Base-by-base conservation (phyloP, 345 rosid genomes). In the Pistacia integerrima region DNA sequence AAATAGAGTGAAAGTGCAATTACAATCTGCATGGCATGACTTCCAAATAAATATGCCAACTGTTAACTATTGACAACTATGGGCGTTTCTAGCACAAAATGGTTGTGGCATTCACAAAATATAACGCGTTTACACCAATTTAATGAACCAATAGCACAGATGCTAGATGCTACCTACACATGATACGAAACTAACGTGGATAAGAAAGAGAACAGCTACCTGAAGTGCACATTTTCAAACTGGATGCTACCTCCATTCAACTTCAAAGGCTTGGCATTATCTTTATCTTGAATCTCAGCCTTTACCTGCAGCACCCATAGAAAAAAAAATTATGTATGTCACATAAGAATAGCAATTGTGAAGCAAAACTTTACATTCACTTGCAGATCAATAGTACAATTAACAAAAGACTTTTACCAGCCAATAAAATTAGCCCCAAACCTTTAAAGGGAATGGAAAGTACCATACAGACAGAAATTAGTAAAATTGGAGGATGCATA, bases 181-280 rank as follows among this genome's bases (percentile, higher is more conserved):
- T 36, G 64, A 66, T 73, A 74, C 60, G 70, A 74, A 38, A 64
- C 10, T 58, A 69, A 35, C 33, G 66, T 60, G 65, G 66, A 77
- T 38, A 62, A 65, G 36, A 64, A 56, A 25, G 49, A 63, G 46
- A 83, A 61, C 14, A 56, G 77, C 48, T 78, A 96, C 99, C 99
- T 87, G 87, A 97, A 97, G 86, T 91, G 89, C 63, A 97, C 97
- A 69, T 89, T 87, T 38, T 92, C 90, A 83, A 97, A 97, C 79
- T 85, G 83, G 80, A 97, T 92, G 86, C 79, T 85, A 44, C 99
- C 98, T 36, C 98, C 97, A 70, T 88, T 79, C 78, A 97, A 83
- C 57, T 77, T 81, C 74, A 94, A 87, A 77, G 97, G 92, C 79
- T 84, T 84, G 67, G 97, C 94, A 49, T 82, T 85, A 73, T 85